Base-by-base conservation (phyloP, 148 eudicot species). In the Vaccinium myrtillus region DNA sequence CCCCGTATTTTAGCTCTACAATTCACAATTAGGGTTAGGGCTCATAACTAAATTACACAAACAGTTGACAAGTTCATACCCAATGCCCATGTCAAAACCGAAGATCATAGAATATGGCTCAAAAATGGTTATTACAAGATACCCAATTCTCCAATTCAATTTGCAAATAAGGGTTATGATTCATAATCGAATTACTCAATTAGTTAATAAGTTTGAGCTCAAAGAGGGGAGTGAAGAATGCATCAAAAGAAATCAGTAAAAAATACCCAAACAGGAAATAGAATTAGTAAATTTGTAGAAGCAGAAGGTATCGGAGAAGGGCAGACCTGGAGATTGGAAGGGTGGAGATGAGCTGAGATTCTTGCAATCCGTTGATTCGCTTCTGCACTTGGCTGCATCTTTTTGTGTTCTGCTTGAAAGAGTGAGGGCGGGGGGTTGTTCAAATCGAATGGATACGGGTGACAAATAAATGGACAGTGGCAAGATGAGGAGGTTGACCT, bases 311-410 rank as follows among this genome's bases (percentile, higher is more conserved):
- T 1, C 8, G 61, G 48, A 49, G 48, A 63, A 80, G 70, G 32
- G 55, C 36, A 83, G 46, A 93, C 99, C 99, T 93, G 93, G 84
- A 87, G 86, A 90, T 88, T 91, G 63, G 91, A 87, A 84, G 99
- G 98, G 49, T 90, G 85, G 79, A 97, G 94, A 88, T 97, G 99
- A 90, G 99, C 99, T 76, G 99, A 90, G 81, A 97, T 91, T 83
- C 93, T 86, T 11, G 99, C 94, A 75, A 96, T 93, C n/a, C 99
- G 90, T 59, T 92, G 94, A 86, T 90, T 91, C 8, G 90, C 92
- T 82, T 93, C 94, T 54, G 88, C 84, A 65, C 82, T 83, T 75
- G 83, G 84, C 89, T 90, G 90, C 94, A 93, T 93, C 79, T 87
- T 83, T 65, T 65, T 19, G 32, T 55, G 46, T 71, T 67, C 36